Evolutionary conservation across 2,329 filamentous ascomycete genomes (phyloP).

Genomic region (Coleophoma cylindrospora): DNA sequence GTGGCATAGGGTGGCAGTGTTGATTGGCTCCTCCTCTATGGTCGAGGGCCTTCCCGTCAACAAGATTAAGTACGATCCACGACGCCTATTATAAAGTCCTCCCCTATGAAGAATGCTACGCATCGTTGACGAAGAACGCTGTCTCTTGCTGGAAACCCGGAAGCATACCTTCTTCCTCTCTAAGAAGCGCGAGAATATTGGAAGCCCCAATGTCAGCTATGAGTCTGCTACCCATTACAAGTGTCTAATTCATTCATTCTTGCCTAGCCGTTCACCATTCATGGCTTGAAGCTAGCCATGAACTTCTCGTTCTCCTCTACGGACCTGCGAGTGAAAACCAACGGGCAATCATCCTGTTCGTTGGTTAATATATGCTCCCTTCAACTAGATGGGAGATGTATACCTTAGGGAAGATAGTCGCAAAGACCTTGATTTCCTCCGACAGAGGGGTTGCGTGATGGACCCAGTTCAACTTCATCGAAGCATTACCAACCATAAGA

Average conservation of each 20-base stretch:
- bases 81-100: too few relatives aligned
- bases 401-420: conserved; percentile 95
- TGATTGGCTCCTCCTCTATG: too few relatives aligned
- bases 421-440: conserved; percentile 97
- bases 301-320: conserved; percentile 1
- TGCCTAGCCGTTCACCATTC: not conserved
- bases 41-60: too few relatives aligned
- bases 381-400: conserved; percentile 27
- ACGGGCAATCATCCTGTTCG: conserved; percentile 72
- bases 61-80: too few relatives aligned
- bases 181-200: too few relatives aligned
- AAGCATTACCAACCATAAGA: conserved; percentile 85
- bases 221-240: not conserved
- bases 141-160: too few relatives aligned
- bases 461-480: conserved; percentile 81
- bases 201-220: too few relatives aligned
- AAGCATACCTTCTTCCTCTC: too few relatives aligned
- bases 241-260: not conserved
- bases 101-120: too few relatives aligned
- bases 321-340: conserved; percentile 53
- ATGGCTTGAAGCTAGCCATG: not conserved
- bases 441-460: conserved; percentile 79
- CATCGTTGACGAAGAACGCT: too few relatives aligned
- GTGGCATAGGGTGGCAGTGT: too few relatives aligned
- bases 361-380: conserved; percentile 11